These are phyloP conservation scores for Mimosa pudica DNA, from an alignment of 306 rosid genomes.

Conservation along the genomic window DNA sequence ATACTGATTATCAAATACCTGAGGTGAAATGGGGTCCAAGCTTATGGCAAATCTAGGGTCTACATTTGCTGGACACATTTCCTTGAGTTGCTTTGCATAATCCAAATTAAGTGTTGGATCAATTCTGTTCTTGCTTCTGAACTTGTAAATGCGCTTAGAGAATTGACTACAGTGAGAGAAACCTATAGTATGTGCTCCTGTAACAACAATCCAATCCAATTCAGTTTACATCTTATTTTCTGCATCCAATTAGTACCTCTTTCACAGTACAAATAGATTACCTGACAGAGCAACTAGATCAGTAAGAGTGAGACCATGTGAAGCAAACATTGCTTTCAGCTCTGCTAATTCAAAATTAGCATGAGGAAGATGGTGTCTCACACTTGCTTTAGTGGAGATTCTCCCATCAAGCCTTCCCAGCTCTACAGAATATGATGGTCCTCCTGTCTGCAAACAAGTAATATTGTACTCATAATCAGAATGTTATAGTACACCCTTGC, in stretches of 20 bases:
- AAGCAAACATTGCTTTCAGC: constrained; percentile 59
- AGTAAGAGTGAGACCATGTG: constrained; percentile 61
- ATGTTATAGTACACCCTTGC: not conserved
- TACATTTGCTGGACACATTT: constrained; percentile 57
- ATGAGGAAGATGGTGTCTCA: constrained; percentile 60
- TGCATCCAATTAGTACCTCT: not conserved
- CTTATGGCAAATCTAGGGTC: constrained; percentile 60
- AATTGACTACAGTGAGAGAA: constrained; percentile 73
- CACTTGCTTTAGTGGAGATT: constrained; percentile 63
- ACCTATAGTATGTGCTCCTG: constrained; percentile 92
- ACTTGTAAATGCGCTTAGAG: constrained; percentile 55
- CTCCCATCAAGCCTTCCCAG: constrained; percentile 80
- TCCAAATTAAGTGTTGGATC: constrained; percentile 62
- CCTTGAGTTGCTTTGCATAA: constrained; percentile 56
- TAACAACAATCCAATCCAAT: constrained; percentile 11
- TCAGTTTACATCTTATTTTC: constrained; percentile 2
- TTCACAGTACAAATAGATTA: constrained; percentile 32
- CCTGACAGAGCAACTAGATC: constrained; percentile 89
- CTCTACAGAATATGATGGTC: constrained; percentile 78
- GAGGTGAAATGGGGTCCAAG: constrained; percentile 68
- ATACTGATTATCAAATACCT: constrained; percentile 63
- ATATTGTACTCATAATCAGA: not conserved
- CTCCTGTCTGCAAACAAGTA: constrained; percentile 64
- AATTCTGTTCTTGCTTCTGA: constrained; percentile 54
- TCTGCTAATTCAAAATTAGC: constrained; percentile 51